Evolutionary conservation across 768 basidiomycete genomes (phyloP), one percentile per base, ranked within the genome.

Genomic region (Mycena venus): DNA sequence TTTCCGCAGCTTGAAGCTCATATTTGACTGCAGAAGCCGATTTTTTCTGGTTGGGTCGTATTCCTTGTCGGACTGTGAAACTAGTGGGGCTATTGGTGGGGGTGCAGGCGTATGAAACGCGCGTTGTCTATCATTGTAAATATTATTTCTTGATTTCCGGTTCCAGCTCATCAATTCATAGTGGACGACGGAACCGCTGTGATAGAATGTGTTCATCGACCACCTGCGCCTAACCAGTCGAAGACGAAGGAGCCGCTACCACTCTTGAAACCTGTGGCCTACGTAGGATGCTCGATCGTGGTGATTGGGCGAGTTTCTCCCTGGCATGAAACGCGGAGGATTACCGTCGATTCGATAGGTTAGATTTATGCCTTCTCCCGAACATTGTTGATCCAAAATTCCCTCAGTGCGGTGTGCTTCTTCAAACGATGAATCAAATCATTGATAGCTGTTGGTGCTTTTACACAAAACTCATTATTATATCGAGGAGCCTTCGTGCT

Each of bases 141-240:
- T 76, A 42, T 44, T 31, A 25, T 68, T 27, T 65, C 6, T 47
- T 4, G 21, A 32, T 23, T 36, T 47, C 8, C 2, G 38, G 44
- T 25, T 71, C 36, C 11, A 31, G 42, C 31, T 69, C 38, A 69
- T 34, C 12, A 59, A 47, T 49, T 36, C 67, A 11, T 63, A 95
- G 93, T 95, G 71, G 95, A 96, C 78, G 95, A 96, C 76, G 93
- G 94, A 7, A 93, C 94, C 2, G 91, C 85, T 32, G 91, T 93
- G 4, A 86, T 96, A 29, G 94, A 95, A 56, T 95, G 94, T 77
- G 78, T 85, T 3, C 88, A 90, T 78, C 85, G 83, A 27, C 83
- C 85, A 49, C 80, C 82, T 7, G 75, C 81, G 27, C 79, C 80
- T 12, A 64, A 63, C n/a, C 77, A 77, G 0, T 68, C 67, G 19